Percentiles rank a stretch among this genome's conserved stretches.
Evolutionary conservation across 306 rosid species (phyloP).

Genomic region (Vicia villosa): DNA sequence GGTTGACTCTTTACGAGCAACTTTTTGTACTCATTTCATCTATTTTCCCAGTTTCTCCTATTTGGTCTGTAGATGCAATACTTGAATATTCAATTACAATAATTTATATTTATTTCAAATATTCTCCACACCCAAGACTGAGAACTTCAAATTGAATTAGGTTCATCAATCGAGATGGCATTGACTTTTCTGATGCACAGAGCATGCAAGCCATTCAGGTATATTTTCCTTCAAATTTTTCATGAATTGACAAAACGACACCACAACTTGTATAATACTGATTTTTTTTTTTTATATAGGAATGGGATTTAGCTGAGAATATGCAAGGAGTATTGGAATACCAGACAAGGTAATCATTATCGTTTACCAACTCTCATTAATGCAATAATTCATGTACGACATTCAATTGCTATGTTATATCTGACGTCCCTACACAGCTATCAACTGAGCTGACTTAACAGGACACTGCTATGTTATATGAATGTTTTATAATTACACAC

Average conservation of each 20-base stretch:
- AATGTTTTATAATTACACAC: slow-evolving; percentile 8
- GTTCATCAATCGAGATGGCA: slow-evolving; percentile 91
- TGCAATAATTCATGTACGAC: not conserved
- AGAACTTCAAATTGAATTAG: slow-evolving; percentile 49
- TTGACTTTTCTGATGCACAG: slow-evolving; percentile 98
- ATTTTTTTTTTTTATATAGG: slow-evolving; percentile 53
- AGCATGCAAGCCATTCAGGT: slow-evolving; percentile 98
- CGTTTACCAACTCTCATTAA: slow-evolving; percentile 6
- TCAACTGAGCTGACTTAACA: too few relatives aligned
- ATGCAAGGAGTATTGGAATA: slow-evolving; percentile 91
- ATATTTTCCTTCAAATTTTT: slow-evolving; percentile 36
- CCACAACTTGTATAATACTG: slow-evolving; percentile 30
- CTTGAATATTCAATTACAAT: slow-evolving; percentile 1
- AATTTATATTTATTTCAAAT: slow-evolving; percentile 19
- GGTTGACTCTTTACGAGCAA: not conserved
- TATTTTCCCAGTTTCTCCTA: not conserved
- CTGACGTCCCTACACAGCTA: too few relatives aligned
- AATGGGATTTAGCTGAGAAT: slow-evolving; percentile 98
- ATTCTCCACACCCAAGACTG: slow-evolving; percentile 21
- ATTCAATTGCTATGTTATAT: slow-evolving; percentile 14
- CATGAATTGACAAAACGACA: slow-evolving; percentile 34
- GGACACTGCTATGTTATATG: slow-evolving; percentile 3
- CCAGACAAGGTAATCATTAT: slow-evolving; percentile 82
- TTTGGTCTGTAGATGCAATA: slow-evolving; percentile 2
- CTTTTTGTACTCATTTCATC: not conserved